phyloP scores from a whole-genome alignment of 495 filamentous ascomycete genomes.

The Friedmanniomyces simplex region DNA sequence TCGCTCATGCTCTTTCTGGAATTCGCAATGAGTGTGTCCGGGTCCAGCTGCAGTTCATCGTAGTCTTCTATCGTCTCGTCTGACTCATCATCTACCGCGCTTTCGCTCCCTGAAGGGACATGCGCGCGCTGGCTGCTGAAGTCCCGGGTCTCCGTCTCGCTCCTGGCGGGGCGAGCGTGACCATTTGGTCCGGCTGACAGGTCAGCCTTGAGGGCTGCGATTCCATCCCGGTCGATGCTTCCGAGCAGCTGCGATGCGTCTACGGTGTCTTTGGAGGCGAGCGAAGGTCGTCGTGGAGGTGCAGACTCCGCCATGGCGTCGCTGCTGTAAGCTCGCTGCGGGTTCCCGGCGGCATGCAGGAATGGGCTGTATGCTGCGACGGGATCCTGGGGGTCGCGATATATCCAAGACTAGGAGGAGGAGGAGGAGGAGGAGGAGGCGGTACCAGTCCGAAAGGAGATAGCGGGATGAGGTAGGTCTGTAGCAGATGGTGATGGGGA shows the following conservation, averaged over 20 bases:
- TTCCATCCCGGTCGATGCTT: not conserved
- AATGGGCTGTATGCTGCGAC: no score
- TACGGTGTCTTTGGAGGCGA: slow-evolving; percentile 1
- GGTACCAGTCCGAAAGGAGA: no score
- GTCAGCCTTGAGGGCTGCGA: not conserved
- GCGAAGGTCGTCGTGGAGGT: not conserved
- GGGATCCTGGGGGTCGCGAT: no score
- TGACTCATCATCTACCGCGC: slow-evolving; percentile 1
- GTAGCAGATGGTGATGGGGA: no score
- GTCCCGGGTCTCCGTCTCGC: not conserved
- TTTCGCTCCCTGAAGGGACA: not conserved
- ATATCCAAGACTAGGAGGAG: no score
- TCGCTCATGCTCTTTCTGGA: slow-evolving; percentile 10
- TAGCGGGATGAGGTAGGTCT: no score
- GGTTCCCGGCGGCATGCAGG: no score
- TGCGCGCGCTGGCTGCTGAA: not conserved
- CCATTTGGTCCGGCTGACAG: slow-evolving; percentile 1
- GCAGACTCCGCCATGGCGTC: not conserved
- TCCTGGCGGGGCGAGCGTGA: not conserved
- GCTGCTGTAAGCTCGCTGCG: slow-evolving; percentile 1
- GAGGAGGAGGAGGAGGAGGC: no score
- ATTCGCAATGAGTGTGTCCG: slow-evolving; percentile 18
- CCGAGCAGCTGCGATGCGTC: not conserved
- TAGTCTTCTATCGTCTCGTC: slow-evolving; percentile 22
- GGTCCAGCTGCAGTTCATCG: slow-evolving; percentile 21